Conservation (phyloP, 1,284 basidiomycete species). For the Meira miltonrushii region DNA sequence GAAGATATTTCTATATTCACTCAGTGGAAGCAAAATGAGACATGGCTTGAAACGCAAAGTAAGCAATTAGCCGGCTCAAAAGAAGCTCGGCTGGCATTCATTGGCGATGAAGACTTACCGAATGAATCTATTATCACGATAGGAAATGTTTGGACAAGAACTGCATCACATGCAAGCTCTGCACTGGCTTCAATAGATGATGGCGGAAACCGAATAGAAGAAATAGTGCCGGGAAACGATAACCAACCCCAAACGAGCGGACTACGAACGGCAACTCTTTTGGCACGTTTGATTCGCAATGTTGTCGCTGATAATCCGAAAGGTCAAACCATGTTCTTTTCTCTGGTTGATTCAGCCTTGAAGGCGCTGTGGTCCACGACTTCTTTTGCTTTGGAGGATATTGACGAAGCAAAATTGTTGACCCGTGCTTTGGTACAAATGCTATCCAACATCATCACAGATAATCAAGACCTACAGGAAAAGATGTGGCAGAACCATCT, state of each 20-base stretch:
- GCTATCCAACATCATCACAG: conserved; percentile 5
- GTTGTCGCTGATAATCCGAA: not conserved
- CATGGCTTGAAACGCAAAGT: too few relatives aligned
- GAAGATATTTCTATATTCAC: too few relatives aligned
- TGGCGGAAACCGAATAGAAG: too few relatives aligned
- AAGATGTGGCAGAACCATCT: not conserved
- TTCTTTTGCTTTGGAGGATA: not conserved
- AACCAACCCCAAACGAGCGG: not conserved
- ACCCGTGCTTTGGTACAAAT: conserved; percentile 6
- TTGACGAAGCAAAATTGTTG: not conserved
- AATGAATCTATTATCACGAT: too few relatives aligned
- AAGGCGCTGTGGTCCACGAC: conserved; percentile 1
- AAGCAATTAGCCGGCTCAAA: too few relatives aligned
- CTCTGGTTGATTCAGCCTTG: not conserved
- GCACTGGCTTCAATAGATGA: too few relatives aligned
- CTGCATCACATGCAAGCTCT: too few relatives aligned
- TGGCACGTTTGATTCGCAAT: conserved; percentile 7
- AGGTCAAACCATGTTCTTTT: not conserved
- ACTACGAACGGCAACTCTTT: not conserved
- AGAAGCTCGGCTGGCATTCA: too few relatives aligned
- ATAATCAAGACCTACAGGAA: conserved; percentile 4
- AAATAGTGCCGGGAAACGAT: too few relatives aligned
- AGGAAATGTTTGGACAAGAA: too few relatives aligned
- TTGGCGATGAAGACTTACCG: too few relatives aligned
- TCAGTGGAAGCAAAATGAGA: too few relatives aligned